phyloP scores from a whole-genome alignment of 441 rosid genomes.

The Raphanus hybrid region DNA sequence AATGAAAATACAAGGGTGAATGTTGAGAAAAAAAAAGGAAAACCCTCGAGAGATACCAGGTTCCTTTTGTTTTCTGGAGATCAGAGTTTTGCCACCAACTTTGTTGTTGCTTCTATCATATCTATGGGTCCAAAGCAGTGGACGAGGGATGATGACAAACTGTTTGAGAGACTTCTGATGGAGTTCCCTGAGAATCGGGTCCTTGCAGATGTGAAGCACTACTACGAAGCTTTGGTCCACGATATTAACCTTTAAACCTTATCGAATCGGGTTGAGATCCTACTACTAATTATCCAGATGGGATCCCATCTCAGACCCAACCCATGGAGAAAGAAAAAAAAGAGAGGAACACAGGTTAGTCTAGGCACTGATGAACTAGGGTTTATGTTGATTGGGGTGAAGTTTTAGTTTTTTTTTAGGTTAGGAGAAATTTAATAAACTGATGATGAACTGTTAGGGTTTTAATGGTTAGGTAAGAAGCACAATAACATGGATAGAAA shows the following conservation, averaged over 20 bases:
- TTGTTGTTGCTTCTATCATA: neutral
- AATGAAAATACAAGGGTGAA: neutral
- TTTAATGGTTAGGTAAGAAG: neutral
- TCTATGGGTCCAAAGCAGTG: conserved; percentile 30
- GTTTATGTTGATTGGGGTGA: neutral
- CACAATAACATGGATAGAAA: neutral
- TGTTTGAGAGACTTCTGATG: conserved; percentile 58
- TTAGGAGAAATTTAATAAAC: neutral
- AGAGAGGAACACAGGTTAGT: neutral
- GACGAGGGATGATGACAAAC: conserved; percentile 61
- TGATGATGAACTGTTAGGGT: neutral
- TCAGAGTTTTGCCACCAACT: conserved; percentile 25
- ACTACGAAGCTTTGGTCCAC: conserved; percentile 49
- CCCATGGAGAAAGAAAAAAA: conserved; percentile 12
- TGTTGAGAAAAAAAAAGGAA: neutral
- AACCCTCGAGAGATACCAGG: neutral
- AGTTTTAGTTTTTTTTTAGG: neutral
- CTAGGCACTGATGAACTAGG: neutral
- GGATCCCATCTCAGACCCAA: neutral
- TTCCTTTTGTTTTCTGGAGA: conserved; percentile 41
- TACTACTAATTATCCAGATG: conserved; percentile 7
- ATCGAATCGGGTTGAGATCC: conserved; percentile 51
- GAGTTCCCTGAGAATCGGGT: conserved; percentile 34
- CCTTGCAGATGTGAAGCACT: conserved; percentile 44
- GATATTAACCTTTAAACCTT: conserved; percentile 45